Base-by-base conservation (phyloP, 2,329 filamentous ascomycete species). In the Ceratocystis huliohia region DNA sequence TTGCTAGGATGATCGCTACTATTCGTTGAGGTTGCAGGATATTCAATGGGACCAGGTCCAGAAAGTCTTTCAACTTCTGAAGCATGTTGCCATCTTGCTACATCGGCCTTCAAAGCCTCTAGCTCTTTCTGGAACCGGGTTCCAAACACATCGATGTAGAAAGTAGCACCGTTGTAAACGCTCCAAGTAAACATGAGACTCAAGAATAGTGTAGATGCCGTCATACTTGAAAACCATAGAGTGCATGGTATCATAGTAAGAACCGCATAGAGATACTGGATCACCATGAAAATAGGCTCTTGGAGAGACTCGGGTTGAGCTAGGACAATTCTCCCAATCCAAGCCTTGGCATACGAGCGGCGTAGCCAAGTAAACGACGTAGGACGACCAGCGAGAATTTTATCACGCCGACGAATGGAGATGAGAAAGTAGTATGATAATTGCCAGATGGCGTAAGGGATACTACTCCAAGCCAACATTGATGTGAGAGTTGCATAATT, bases 361-460 rank as follows among this genome's bases (percentile, higher is more conserved):
- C 92, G 89, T 64, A 99, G 83, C 94, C 94, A 99, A 63, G 94
- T 99, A 75, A 96, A 99, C 15, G 91, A 96, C 1, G 94, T 99
- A 4, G 93, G 94, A 2, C 93, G 88, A 15, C 94, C 94, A 17
- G 94, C 94, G 6, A 91, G 91, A 73, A 99, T 99, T 79, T 97
- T 93, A 67, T 96, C 91, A 65, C 89, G 85, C n/a, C 93, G 88
- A 56, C 94, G 89, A 46, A 97, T 89, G 0, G 91, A 96, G 76
- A 99, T 99, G 71, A 96, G 84, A 74, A 96, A 88, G 77, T 97
- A 95, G 77, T 99, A 99, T 62, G 81, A 79, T 1, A 96, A 78
- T 75, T 99, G 94, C 94, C 94, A 99, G 72, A 96, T 72, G 1
- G 89, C 85, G 73, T 99, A 99, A 1, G 94, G 94, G 1, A 96